Base-by-base conservation (phyloP, 768 basidiomycete genomes). In the Suillus sp. region DNA sequence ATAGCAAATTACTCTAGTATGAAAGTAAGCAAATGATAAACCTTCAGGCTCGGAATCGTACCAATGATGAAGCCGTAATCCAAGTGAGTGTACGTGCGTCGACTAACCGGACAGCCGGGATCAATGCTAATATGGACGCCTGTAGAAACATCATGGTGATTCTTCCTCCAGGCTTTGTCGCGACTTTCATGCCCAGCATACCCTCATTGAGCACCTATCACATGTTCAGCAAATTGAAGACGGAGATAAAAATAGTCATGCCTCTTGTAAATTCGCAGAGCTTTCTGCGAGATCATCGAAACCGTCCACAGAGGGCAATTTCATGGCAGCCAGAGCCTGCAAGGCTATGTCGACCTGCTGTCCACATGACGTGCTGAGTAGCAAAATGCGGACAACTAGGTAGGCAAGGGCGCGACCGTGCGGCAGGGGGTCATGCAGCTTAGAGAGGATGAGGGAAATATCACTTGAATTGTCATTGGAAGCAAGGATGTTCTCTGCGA, bases 301-400 rank as follows among this genome's bases (percentile, higher is more conserved):
- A 9, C 75, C 80, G 18, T 81, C 77, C 14, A 89, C 69, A 16
- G 78, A 78, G 2, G 81, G 73, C 10, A 86, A 59, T 11, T 75
- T 74, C 74, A 90, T 81, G 0, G 78, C 73, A 18, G 76, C 71
- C 38, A 92, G 65, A 3, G 86, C 67, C 54, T 77, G 75, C 34
- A 78, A 74, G 1, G 86, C 89, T 1, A 85, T 76, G 9, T 82
- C 78, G 38, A 92, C 71, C 66, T 87, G 87, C 58, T 83, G 83
- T 45, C 84, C 83, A 16, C 87, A 87, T 5, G 86, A 81, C 0
- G 87, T 66, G 30, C 80, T 81, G 37, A 74, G 73, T 37, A 95
- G 72, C 60, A 95, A 72, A 0, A 84, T 81, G n/a, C 86, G 81
- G n/a, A 84, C 75, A 59, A 92, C 76, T 11, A 95, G 77, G 69